A percentile compares a stretch with the other conserved stretches of the same genome.
Conservation (phyloP, 2,329 filamentous ascomycete species). For the Westerdykella ornata region DNA sequence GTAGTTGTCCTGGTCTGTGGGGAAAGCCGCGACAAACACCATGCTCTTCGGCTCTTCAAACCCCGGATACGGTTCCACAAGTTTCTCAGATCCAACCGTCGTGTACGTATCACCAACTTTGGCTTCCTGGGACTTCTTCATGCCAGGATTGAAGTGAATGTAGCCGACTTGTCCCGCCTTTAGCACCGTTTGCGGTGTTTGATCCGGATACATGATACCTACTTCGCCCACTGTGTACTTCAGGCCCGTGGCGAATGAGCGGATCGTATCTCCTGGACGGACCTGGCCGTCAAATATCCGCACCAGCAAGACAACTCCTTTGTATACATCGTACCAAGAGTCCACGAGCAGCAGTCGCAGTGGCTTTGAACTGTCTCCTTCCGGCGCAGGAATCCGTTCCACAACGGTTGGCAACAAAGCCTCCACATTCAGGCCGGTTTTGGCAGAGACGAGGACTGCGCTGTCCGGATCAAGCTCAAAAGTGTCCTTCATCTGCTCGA, state of each 20-base stretch:
- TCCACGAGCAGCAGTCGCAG: slow-evolving; percentile 84
- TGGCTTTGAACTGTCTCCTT: slow-evolving; percentile 65
- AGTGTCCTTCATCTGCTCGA: slow-evolving; percentile 76
- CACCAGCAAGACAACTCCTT: slow-evolving; percentile 85
- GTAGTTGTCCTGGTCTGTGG: slow-evolving; percentile 84
- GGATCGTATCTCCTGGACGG: slow-evolving; percentile 73
- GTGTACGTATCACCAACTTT: slow-evolving; percentile 96
- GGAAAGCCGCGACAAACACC: slow-evolving; percentile 97
- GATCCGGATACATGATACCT: slow-evolving; percentile 88
- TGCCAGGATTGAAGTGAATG: slow-evolving; percentile 93
- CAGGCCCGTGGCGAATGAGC: slow-evolving; percentile 78
- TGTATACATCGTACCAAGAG: slow-evolving; percentile 97
- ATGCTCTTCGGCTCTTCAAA: slow-evolving; percentile 98
- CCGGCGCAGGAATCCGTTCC: slow-evolving; percentile 72
- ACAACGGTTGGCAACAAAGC: slow-evolving; percentile 80
- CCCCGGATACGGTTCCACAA: slow-evolving; percentile 75
- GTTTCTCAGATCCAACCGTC: slow-evolving; percentile 64
- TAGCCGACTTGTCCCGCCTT: slow-evolving; percentile 94
- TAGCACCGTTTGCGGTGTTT: slow-evolving; percentile 71
- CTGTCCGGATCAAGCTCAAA: slow-evolving; percentile 81
- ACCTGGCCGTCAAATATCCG: slow-evolving; percentile 85
- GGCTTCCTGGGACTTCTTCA: slow-evolving; percentile 94
- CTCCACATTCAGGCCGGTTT: slow-evolving; percentile 83
- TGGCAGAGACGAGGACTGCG: slow-evolving; percentile 77
- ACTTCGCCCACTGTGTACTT: slow-evolving; percentile 95